Evolutionary conservation across 1,139 yeast genomes (phyloP).

Genomic region (Protomyces lactucae-debilis): DNA sequence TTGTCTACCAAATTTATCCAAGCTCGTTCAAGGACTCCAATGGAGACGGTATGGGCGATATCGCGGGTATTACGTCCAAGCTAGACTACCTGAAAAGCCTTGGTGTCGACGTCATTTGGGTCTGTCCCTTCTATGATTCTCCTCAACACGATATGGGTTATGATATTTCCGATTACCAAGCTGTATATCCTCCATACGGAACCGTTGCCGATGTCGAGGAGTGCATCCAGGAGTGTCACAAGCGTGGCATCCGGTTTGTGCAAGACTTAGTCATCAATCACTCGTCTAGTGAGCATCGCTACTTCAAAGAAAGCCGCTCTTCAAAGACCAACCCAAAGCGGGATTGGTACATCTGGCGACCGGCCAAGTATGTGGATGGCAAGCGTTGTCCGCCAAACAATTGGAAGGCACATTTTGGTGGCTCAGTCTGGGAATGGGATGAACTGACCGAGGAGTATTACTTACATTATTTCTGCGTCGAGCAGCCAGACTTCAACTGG

Average conservation of each 20-base stretch:
- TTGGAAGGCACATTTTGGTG: slow-evolving; percentile 51
- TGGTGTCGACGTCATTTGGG: slow-evolving; percentile 55
- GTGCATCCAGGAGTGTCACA: slow-evolving; percentile 48
- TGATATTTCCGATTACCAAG: slow-evolving; percentile 53
- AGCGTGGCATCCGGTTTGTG: slow-evolving; percentile 50
- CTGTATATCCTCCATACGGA: slow-evolving; percentile 52
- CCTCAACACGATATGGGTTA: slow-evolving; percentile 64
- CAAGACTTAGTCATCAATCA: slow-evolving; percentile 58
- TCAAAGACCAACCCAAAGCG: slow-evolving; percentile 52
- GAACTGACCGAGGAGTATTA: slow-evolving; percentile 52
- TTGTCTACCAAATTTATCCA: slow-evolving; percentile 56
- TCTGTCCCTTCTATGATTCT: slow-evolving; percentile 42
- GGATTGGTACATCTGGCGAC: slow-evolving; percentile 60
- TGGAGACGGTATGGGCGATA: slow-evolving; percentile 56
- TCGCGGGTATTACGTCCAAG: slow-evolving; percentile 51
- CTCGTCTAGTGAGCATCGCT: slow-evolving; percentile 52
- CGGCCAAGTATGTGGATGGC: slow-evolving; percentile 47
- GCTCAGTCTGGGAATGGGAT: slow-evolving; percentile 56
- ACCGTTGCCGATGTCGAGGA: slow-evolving; percentile 50
- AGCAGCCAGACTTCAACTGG: slow-evolving; percentile 61
- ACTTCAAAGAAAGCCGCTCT: slow-evolving; percentile 55
- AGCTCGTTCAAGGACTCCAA: slow-evolving; percentile 56
- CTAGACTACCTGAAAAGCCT: slow-evolving; percentile 51
- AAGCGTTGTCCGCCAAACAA: slow-evolving; percentile 54
- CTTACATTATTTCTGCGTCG: slow-evolving; percentile 49